A percentile compares a stretch with the other conserved stretches of the same genome.
Evolutionary conservation across 2,329 filamentous ascomycete genomes (phyloP).

Genomic region (Xylariaceae sp.): DNA sequence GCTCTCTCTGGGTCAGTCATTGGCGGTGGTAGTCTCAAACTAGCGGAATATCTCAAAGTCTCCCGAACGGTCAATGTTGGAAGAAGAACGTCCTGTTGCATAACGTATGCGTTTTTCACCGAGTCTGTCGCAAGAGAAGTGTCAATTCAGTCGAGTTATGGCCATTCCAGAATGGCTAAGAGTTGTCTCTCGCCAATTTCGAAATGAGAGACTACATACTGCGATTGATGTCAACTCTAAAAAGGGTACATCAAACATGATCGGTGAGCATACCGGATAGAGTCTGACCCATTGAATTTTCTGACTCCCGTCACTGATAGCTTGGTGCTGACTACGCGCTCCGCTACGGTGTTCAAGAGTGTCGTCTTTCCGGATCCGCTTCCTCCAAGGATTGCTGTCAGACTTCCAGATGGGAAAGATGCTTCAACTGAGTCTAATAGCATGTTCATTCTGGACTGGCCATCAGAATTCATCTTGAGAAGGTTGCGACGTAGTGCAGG

Average conservation of each 20-base stretch:
- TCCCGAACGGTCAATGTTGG: constrained; percentile 74
- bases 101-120: constrained; percentile 66
- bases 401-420: constrained; percentile 60
- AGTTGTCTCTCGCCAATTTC: too few species aligned
- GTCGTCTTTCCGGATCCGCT: constrained; percentile 73
- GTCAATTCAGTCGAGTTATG: too few species aligned
- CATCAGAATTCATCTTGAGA: constrained; percentile 17
- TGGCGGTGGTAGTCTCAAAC: constrained; percentile 64
- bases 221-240: too few species aligned
- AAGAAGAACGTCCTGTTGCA: constrained; percentile 73
- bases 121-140: constrained; percentile 28
- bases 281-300: constrained; percentile 59
- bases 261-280: constrained; percentile 35
- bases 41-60: constrained; percentile 70
- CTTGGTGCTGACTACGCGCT: constrained; percentile 59
- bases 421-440: constrained; percentile 65
- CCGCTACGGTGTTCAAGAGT: constrained; percentile 67
- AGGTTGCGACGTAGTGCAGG: constrained; percentile 38
- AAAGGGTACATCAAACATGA: too few species aligned
- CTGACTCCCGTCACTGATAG: constrained; percentile 52
- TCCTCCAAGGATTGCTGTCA: constrained; percentile 74
- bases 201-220: too few species aligned
- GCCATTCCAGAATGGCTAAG: too few species aligned
- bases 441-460: constrained; percentile 39
- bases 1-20: constrained; percentile 57